A percentile compares a stretch with the other conserved stretches of the same genome.
phyloP scores from a whole-genome alignment of 2,329 filamentous ascomycete species.

The Fusarium lateritium region DNA sequence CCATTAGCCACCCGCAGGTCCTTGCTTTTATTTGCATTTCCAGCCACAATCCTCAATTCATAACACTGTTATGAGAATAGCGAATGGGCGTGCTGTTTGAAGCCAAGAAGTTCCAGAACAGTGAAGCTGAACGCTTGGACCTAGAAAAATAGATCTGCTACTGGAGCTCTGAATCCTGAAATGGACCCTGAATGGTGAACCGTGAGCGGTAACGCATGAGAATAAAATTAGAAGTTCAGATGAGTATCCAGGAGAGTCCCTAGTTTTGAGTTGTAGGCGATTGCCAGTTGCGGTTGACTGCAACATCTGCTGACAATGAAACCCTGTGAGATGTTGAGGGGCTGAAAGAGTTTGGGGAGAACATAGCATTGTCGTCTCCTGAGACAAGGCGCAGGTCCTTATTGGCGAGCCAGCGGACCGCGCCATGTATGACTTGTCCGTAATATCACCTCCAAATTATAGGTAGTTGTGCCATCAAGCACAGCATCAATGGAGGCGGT shows the following conservation, averaged over 20 bases:
- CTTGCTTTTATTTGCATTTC: constrained; percentile 29
- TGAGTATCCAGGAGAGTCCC: constrained; percentile 7
- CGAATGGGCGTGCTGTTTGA: constrained; percentile 11
- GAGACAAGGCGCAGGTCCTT: constrained; percentile 23
- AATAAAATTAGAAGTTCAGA: constrained; percentile 32
- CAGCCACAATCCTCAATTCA: constrained; percentile 5
- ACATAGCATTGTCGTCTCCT: constrained; percentile 23
- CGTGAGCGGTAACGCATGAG: not conserved
- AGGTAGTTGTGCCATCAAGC: constrained; percentile 16
- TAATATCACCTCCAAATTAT: constrained; percentile 22
- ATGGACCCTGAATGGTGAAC: constrained; percentile 21
- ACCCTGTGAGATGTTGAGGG: constrained; percentile 1
- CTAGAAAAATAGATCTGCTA: not conserved
- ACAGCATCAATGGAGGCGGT: constrained; percentile 38
- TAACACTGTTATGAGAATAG: constrained; percentile 1
- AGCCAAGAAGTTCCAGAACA: constrained; percentile 34
- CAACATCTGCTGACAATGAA: not conserved
- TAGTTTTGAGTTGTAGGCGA: not conserved
- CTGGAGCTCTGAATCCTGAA: constrained; percentile 8
- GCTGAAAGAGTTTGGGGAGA: constrained; percentile 4
- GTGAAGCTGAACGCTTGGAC: constrained; percentile 22
- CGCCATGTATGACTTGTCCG: constrained; percentile 24
- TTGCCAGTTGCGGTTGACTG: not conserved
- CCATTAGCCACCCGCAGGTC: not conserved
- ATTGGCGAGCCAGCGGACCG: constrained; percentile 25